Base-by-base conservation (phyloP, 140 eudicot genomes). In the Cichorium intybus region DNA sequence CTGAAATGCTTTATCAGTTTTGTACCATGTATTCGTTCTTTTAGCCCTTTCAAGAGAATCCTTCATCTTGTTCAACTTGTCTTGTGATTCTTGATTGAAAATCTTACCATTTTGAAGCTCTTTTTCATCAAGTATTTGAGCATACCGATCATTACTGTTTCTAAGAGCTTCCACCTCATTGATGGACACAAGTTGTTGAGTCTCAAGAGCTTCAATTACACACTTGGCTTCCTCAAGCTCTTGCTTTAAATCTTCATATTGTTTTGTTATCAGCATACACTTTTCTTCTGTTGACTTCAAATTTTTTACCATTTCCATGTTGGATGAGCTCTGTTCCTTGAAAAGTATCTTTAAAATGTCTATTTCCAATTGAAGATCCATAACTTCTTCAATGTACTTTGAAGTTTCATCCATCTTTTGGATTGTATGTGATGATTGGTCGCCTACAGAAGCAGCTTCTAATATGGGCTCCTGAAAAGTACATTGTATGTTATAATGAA, bases 31-130 rank as follows among this genome's bases (percentile, higher is more conserved):
- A 72, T 89, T 93, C 52, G 83, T 72, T 70, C 51, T 81, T 74
- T 68, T 86, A 45, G 95, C 95, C 75, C 75, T 93, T 28, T 93
- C 99, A 74, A 93, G 95, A 60, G 97, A 93, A 54, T 70, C 85
- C 39, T 80, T 77, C 99, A 93, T 89, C 79, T 64, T 89, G 61
- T 69, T 84, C 64, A 93, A 58, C 81, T 84, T 90, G 45, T 61
- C 79, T 72, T 93, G 88, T 46, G 69, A 67, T 62, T 45, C 85
- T 61, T 74, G 80, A 47, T 33, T 12, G 34, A 4, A n/a, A 35
- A 58, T 45, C 68, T 77, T 77, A 77, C 72, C 76, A 58, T 80
- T 87, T 79, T 83, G 67, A 64, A 69, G 81, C 64, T 83, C 85
- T 47, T 82, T 78, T 61, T 74, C 80, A 6, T 50, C 73, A 62